Base-by-base conservation (phyloP, 2,329 filamentous ascomycete genomes). In the Fusarium palustre region DNA sequence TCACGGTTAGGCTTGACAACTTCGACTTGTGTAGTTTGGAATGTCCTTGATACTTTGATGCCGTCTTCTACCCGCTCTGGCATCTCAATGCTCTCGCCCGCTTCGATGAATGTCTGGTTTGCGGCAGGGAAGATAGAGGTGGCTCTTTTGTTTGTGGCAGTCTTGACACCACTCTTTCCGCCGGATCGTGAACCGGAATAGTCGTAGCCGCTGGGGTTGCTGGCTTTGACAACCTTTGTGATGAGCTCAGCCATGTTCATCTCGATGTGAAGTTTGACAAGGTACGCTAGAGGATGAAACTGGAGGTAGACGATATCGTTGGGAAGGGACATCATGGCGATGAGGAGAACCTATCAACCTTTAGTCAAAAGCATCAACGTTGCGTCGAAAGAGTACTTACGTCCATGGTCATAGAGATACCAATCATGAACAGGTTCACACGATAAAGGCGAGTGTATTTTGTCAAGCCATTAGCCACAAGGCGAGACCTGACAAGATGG, bases 161-260 rank as follows among this genome's bases (percentile, higher is more conserved):
- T 60, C 10, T 43, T 68, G 1, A 59, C 53, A 0, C 68, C 62
- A n/a, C 69, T 74, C 54, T 74, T 75, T 18, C 55, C 59, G 9
- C 58, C 53, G 1, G 71, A 68, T 18, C 64, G 60, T 20, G 72
- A 75, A 8, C 53, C 55, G 0, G 70, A 74, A 16, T 59, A 75
- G 24, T 74, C 71, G 49, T 74, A 74, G 10, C 71, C 74, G 12
- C 57, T 56, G 24, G 65, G 59, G 41, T 75, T 75, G 36, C 70
- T 74, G 9, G 72, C 72, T 34, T 74, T 74, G 48, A 76, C 74
- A 0, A 83, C 76, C 53, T 80, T 81, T 22, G 75, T 81, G 69
- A 86, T 86, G 22, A 86, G 80, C 28, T 83, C 82, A 43, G 84
- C 83, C 83, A 86, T 85, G 30, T 81, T 82, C 79, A 86, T 81